phyloP scores from a whole-genome alignment of 129 eudicot genomes.

The Erigeron canadensis region DNA sequence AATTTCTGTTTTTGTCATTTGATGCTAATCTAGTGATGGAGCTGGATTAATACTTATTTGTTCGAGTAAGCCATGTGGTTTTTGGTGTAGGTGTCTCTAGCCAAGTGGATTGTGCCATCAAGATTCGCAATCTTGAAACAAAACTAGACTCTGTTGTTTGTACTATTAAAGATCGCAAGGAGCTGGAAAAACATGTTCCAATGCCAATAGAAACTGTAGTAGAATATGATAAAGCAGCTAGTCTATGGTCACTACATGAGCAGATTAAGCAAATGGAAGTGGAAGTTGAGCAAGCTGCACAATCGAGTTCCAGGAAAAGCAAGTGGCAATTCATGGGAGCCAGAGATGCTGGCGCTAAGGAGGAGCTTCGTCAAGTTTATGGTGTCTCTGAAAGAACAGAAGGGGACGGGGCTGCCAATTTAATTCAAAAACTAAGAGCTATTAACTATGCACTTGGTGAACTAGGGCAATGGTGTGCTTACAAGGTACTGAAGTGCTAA shows the following conservation, averaged over 20 bases:
- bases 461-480: conserved; percentile 99
- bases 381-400: conserved; percentile 99
- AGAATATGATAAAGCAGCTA: conserved; percentile 94
- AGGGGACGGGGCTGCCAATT: conserved; percentile 97
- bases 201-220: conserved; percentile 95
- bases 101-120: conserved; percentile 96
- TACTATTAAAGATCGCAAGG: conserved; percentile 93
- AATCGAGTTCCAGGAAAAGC: conserved; percentile 84
- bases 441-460: conserved; percentile 97
- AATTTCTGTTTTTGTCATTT: conserved; percentile 4
- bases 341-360: conserved; percentile 98
- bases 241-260: conserved; percentile 90
- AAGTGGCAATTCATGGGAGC: conserved; percentile 99
- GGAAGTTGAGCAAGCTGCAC: conserved; percentile 93
- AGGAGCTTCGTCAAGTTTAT: conserved; percentile 90
- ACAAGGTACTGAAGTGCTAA: conserved; percentile 55
- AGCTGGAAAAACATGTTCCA: conserved; percentile 96
- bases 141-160: conserved; percentile 90
- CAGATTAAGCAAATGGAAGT: conserved; percentile 91
- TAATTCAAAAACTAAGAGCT: conserved; percentile 93
- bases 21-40: conserved; percentile 8
- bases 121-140: conserved; percentile 94
- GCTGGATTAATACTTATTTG: neutral
- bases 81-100: conserved; percentile 76
- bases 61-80: conserved; percentile 1